Percentiles rank a stretch among this genome's conserved stretches.
Conservation (phyloP, 176 grass and related monocot genomes). For the Juncus effusus region DNA sequence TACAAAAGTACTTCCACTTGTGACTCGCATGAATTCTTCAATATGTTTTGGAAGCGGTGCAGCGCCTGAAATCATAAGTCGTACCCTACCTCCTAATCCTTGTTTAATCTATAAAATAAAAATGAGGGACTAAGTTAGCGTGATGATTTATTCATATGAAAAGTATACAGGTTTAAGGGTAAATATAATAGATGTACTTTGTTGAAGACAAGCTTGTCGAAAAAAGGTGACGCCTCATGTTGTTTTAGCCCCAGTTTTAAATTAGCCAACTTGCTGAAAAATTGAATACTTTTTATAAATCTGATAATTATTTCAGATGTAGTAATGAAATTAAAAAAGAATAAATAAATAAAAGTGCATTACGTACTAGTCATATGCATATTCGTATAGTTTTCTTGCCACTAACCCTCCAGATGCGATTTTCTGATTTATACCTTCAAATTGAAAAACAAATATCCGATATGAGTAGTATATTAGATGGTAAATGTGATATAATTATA, state of each 20-base stretch:
- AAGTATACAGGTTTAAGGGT: not conserved
- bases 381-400: slow-evolving; percentile 62
- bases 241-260: slow-evolving; percentile 74
- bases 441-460: slow-evolving; percentile 14
- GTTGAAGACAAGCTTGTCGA: slow-evolving; percentile 79
- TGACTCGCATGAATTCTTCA: slow-evolving; percentile 89
- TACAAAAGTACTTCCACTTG: slow-evolving; percentile 58
- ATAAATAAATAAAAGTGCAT: not conserved
- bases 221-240: slow-evolving; percentile 87
- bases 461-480: not conserved
- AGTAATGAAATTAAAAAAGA: slow-evolving; percentile 1
- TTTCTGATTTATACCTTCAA: slow-evolving; percentile 79
- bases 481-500: not conserved
- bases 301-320: not conserved
- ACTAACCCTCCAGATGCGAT: slow-evolving; percentile 73
- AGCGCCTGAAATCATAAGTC: slow-evolving; percentile 79
- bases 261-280: slow-evolving; percentile 66
- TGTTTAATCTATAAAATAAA: slow-evolving; percentile 51
- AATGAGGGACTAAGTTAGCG: not conserved
- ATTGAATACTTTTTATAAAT: not conserved
- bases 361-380: slow-evolving; percentile 87
- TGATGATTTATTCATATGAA: not conserved
- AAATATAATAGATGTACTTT: slow-evolving; percentile 40
- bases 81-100: slow-evolving; percentile 67
- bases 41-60: slow-evolving; percentile 75